Evolutionary conservation across 768 basidiomycete species (phyloP), one percentile per base, ranked within the genome.

Genomic region (Lentinula guzmanii): DNA sequence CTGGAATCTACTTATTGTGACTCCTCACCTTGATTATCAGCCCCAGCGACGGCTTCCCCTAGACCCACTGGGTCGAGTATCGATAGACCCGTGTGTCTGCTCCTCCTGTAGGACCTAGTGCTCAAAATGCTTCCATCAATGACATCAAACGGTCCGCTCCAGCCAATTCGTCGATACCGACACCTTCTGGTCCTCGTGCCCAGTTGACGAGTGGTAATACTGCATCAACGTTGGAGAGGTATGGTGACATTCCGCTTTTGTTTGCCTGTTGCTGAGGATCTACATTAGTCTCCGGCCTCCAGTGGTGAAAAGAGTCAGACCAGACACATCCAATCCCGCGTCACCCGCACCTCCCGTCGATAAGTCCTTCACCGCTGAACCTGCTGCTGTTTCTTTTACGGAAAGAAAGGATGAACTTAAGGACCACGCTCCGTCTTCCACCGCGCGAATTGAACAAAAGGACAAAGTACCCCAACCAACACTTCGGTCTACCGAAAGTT

Each of bases 271-370:
- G 31, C 53, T 62, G 18, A 61, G 15, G 41, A 68, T 64, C 39
- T 60, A 50, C 13, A 48, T 24, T 64, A 91, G 90, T 68, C 90
- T 89, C 24, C 77, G 89, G 52, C 90, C 90, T n/a, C 89, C 91
- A 69, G 88, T 90, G 37, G 87, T 91, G 61, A 89, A 84, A 71
- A 78, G 90, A 61, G 72, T 82, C 28, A 73, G 82, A 33, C 71
- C 76, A 33, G 79, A 80, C 10, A 62, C 69, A 46, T 79, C 76
- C 60, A 67, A 64, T 13, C 68, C 67, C 33, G 77, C 76, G 58
- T 72, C 74, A 42, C 70, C 75, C 5, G 77, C 75, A 60, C 70
- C 71, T 28, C 16, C 64, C 46, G 52, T 43, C 65, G 39, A 58
- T 55, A n/a, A 56, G 16, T 21, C 37, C 21, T 33, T 9, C 15